These are phyloP conservation scores for Boletellus ananas DNA, from an alignment of 768 basidiomycete species.

Conservation along the genomic window DNA sequence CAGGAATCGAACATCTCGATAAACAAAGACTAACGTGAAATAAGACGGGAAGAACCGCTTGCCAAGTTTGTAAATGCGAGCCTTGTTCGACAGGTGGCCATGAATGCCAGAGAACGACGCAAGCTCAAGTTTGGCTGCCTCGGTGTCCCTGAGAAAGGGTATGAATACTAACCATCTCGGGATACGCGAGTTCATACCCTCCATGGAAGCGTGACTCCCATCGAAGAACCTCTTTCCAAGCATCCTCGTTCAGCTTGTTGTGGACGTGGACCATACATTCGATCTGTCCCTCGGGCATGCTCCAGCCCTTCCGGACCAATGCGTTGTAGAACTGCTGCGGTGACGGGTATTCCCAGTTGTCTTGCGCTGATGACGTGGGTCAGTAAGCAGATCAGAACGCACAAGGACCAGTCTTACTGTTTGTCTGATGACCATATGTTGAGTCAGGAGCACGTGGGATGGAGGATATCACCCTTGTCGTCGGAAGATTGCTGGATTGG, in stretches of 20 bases:
- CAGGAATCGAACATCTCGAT: background rate
- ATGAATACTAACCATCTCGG: background rate
- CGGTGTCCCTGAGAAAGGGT: background rate
- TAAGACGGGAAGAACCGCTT: slow-evolving; percentile 1
- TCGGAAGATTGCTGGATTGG: background rate
- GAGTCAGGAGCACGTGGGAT: slow-evolving; percentile 10
- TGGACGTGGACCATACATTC: slow-evolving; percentile 6
- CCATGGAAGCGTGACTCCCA: slow-evolving; percentile 16
- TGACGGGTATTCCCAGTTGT: slow-evolving; percentile 12
- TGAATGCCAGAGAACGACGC: slow-evolving; percentile 12
- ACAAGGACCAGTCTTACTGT: background rate
- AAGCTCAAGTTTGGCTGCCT: slow-evolving; percentile 8
- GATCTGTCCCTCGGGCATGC: slow-evolving; percentile 3
- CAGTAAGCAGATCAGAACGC: background rate
- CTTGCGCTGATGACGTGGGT: background rate
- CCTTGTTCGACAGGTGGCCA: slow-evolving; percentile 14
- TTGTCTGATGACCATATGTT: slow-evolving; percentile 8
- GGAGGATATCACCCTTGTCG: background rate
- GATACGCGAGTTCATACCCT: background rate
- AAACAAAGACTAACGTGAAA: background rate
- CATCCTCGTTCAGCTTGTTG: slow-evolving; percentile 10
- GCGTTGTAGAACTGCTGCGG: slow-evolving; percentile 15
- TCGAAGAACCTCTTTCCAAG: slow-evolving; percentile 6
- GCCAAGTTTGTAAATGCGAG: slow-evolving; percentile 4
- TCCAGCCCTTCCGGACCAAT: slow-evolving; percentile 9